Conservation (phyloP, 441 rosid genomes). For the Croton laevigatus region DNA sequence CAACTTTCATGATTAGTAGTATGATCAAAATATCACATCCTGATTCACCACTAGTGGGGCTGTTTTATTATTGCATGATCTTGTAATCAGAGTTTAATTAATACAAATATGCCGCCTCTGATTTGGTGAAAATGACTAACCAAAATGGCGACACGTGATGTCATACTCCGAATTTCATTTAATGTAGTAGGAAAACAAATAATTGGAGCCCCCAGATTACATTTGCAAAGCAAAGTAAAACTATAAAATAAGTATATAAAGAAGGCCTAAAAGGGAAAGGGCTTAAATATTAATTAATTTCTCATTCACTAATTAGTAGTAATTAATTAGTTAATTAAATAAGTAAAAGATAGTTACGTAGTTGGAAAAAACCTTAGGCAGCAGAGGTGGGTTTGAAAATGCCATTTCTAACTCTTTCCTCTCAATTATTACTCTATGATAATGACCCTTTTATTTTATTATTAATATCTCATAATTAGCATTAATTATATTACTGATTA, state of each 20-base stretch:
- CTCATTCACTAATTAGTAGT: slow-evolving; percentile 4
- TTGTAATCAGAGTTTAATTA: neutral
- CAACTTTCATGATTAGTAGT: too few species aligned
- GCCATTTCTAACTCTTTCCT: slow-evolving; percentile 26
- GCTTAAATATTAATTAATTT: slow-evolving; percentile 16
- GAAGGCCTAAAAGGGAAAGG: neutral
- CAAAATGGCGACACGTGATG: neutral
- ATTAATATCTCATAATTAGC: neutral
- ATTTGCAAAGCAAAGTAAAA: slow-evolving; percentile 12
- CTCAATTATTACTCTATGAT: slow-evolving; percentile 39
- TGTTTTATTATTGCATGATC: too few species aligned
- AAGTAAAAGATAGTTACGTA: slow-evolving; percentile 25
- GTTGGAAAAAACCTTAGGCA: slow-evolving; percentile 17
- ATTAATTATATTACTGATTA: neutral
- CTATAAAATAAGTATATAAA: slow-evolving; percentile 6
- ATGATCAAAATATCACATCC: too few species aligned
- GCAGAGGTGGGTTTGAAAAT: slow-evolving; percentile 11
- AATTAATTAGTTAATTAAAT: neutral
- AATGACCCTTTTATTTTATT: slow-evolving; percentile 8
- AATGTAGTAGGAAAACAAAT: slow-evolving; percentile 11
- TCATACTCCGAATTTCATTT: neutral
- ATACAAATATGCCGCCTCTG: neutral
- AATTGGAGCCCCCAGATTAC: slow-evolving; percentile 30
- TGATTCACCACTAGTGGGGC: too few species aligned
- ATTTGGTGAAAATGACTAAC: slow-evolving; percentile 33